Conservation (phyloP, 495 filamentous ascomycete genomes). For the Achaetomiella virescens region DNA sequence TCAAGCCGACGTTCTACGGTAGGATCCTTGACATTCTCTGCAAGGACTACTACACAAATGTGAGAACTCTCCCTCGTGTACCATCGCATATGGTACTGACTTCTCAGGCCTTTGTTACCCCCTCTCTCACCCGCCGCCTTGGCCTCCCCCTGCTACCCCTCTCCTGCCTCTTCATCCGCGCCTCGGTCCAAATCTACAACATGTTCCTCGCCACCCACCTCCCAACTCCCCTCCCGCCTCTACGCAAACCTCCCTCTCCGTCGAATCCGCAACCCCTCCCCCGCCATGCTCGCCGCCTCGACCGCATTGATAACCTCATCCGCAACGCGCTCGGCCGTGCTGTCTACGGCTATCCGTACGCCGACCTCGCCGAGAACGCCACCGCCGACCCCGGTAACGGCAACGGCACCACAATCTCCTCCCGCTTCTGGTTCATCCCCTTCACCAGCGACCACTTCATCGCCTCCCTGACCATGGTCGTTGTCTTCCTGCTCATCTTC, state of each 20-base stretch:
- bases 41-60: constrained; percentile 96
- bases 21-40: constrained; percentile 87
- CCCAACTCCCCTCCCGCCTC: constrained; percentile 64
- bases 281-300: constrained; percentile 66
- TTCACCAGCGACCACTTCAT: constrained; percentile 59
- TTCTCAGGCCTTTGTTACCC: constrained; percentile 74
- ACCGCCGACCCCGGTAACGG: not conserved
- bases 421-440: constrained; percentile 25
- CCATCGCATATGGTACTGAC: not conserved
- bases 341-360: constrained; percentile 49
- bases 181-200: constrained; percentile 92
- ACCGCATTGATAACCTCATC: constrained; percentile 68
- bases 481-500: constrained; percentile 75
- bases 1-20: constrained; percentile 79
- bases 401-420: constrained; percentile 23
- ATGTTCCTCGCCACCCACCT: constrained; percentile 91
- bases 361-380: constrained; percentile 11
- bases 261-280: constrained; percentile 49
- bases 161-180: constrained; percentile 90
- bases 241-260: constrained; percentile 55
- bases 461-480: constrained; percentile 61
- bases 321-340: constrained; percentile 64
- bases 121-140: constrained; percentile 73
- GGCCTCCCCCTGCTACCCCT: constrained; percentile 90
- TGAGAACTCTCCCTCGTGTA: constrained; percentile 27